Base-by-base conservation (phyloP, 1,284 basidiomycete genomes). In the Cryptococcus sp. region DNA sequence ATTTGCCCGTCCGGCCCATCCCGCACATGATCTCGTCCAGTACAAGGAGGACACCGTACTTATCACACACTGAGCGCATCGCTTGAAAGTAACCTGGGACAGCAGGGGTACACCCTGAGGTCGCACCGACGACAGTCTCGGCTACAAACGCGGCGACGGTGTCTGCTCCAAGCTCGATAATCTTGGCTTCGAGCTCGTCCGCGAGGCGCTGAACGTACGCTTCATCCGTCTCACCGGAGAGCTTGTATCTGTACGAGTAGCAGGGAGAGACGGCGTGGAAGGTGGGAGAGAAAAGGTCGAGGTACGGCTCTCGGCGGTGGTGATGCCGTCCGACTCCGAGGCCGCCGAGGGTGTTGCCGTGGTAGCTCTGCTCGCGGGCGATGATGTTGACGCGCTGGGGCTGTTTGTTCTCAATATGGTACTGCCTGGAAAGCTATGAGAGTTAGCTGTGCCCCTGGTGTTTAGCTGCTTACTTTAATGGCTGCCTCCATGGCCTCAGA, bases 1-100 rank as follows among this genome's bases (percentile, higher is more conserved):
- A 67, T 59, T 66, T 71, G 1, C 88, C 89, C 1, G 88, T 73
- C 84, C 89, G 84, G 44, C 88, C 89, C 85, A 91, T 89, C 35
- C 89, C 89, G 67, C 86, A 86, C 91, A 87, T 87, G 59, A 87
- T 83, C 55, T 93, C 90, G 69, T 93, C 90, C 43, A 91, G 81
- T 46, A 91, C 88, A 71, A 92, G 85, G n/a, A 93, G 76, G 1
- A 87, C 88, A 5, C 87, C 90, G 63, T 91, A 87, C 69, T 88
- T 88, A 52, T 89, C 83, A 67, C 90, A 91, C n/a, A 93, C 87
- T 7, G 83, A 83, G 67, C 88, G 89, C 83, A 92, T 89, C 4
- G 87, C 87, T 71, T 56, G 42, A 51, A 77, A 63, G 58, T 77
- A 78, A 1, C 75, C 73, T 2, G 69, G 64, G 1, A 69, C 60